Evolutionary conservation across 2,329 filamentous ascomycete genomes (phyloP).

Genomic region (Mycosphaerella sp.): DNA sequence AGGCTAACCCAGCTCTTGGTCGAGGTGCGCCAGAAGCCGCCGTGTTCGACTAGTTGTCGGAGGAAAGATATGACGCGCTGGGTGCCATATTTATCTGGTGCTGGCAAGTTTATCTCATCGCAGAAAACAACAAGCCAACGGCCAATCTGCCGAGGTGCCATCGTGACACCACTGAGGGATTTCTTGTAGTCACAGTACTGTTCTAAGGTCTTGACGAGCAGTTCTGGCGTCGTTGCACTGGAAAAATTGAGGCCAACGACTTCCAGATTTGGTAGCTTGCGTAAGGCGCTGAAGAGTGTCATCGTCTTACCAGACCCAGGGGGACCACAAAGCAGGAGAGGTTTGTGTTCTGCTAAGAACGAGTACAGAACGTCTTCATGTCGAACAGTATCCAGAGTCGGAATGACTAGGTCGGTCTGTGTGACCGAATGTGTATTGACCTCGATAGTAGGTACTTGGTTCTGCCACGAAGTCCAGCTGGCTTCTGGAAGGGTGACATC

Average conservation of each 20-base stretch:
- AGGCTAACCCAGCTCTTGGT: slow-evolving; percentile 98
- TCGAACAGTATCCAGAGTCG: slow-evolving; percentile 91
- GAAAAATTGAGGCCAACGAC: slow-evolving; percentile 99
- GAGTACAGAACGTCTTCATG: slow-evolving; percentile 99
- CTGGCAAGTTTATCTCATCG: slow-evolving; percentile 98
- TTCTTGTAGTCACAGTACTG: slow-evolving; percentile 99
- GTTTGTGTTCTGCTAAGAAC: slow-evolving; percentile 98
- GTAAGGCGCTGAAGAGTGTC: slow-evolving; percentile 95
- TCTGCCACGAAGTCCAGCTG: slow-evolving; percentile 91
- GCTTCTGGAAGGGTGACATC: slow-evolving; percentile 81
- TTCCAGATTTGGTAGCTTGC: slow-evolving; percentile 98
- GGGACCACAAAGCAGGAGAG: slow-evolving; percentile 89
- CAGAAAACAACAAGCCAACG: slow-evolving; percentile 99
- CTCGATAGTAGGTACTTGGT: slow-evolving; percentile 86
- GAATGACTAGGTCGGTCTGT: slow-evolving; percentile 97
- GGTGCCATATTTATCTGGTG: slow-evolving; percentile 94
- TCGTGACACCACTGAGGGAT: slow-evolving; percentile 89
- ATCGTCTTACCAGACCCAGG: slow-evolving; percentile 99
- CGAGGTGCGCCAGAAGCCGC: slow-evolving; percentile 96
- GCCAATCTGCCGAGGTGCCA: slow-evolving; percentile 93
- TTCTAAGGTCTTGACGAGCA: slow-evolving; percentile 98
- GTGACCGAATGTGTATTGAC: slow-evolving; percentile 98
- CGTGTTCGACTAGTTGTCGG: slow-evolving; percentile 94
- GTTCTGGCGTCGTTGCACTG: slow-evolving; percentile 93
- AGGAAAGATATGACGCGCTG: slow-evolving; percentile 97